Evolutionary conservation across 169 alveolate genomes (phyloP), one percentile per base, ranked within the genome.

Genomic region (Plasmodium chabaudi): DNA sequence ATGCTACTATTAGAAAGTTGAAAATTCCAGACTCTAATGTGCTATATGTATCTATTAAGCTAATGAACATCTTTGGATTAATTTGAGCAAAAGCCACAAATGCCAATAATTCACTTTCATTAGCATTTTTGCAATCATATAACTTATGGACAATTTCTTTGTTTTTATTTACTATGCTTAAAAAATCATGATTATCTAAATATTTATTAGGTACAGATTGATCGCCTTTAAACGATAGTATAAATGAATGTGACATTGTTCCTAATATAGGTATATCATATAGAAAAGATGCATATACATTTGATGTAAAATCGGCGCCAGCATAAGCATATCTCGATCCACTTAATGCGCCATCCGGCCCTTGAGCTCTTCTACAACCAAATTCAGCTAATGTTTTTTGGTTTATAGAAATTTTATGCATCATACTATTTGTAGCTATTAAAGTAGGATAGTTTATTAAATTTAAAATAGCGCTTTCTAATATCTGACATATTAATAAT

Each of bases 331-430:
- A 97, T 39, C 96, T 89, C n/a, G 94, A 91, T 19, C 98, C 98
- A 34, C 97, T 92, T 68, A 97, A 55, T 10, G 96, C 98, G 7
- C 98, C 99, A 91, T 97, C 97, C n/a, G 99, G 98, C 9, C 99
- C 99, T 88, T 96, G 93, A 23, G 98, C 98, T 72, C 98, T 88
- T 87, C 98, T 86, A 25, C 94, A 69, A 25, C 98, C 98, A 87
- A 95, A 93, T 84, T 95, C 98, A 56, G 97, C 97, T 55, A 94
- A 88, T 34, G 89, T 74, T 73, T 95, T 95, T 89, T 95, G 39
- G 71, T 56, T 77, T 68, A 56, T 74, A 7, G 88, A 70, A 42
- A 87, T 47, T 65, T 68, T 67, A 69, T 64, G 17, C 47, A 25
- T 34, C 55, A 94, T 59, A 42, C 96, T 97, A 67, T 95, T 95